A percentile compares a stretch with the other conserved stretches of the same genome.
These are phyloP conservation scores for Fistulina hepatica DNA, from an alignment of 1,284 basidiomycete species.

Conservation along the genomic window DNA sequence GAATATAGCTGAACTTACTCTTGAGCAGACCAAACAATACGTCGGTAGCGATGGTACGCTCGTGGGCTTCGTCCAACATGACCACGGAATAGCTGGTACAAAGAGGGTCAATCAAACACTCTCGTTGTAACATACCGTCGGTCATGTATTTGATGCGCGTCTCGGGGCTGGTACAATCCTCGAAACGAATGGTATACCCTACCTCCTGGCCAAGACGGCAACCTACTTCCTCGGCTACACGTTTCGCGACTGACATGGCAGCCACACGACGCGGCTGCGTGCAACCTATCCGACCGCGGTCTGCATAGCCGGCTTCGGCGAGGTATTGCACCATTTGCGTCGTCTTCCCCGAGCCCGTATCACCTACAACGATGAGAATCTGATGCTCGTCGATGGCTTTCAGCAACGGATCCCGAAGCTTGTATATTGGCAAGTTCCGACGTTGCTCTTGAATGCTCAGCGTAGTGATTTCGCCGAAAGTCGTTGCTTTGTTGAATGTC, in stretches of 20 bases:
- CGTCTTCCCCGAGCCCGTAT: constrained; percentile 90
- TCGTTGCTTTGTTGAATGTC: constrained; percentile 94
- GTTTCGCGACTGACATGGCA: constrained; percentile 98
- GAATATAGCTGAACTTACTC: constrained; percentile 45
- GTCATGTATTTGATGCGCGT: constrained; percentile 99
- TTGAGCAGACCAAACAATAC: constrained; percentile 95
- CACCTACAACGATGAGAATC: constrained; percentile 90
- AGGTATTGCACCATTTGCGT: constrained; percentile 93
- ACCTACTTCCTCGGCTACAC: constrained; percentile 96
- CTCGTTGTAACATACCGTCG: constrained; percentile 97
- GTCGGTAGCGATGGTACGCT: constrained; percentile 96
- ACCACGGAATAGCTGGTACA: constrained; percentile 89
- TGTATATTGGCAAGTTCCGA: constrained; percentile 87
- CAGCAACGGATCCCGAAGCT: constrained; percentile 85
- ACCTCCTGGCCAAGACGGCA: constrained; percentile 96
- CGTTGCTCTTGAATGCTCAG: constrained; percentile 93
- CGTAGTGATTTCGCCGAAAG: constrained; percentile 86
- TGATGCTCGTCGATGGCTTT: constrained; percentile 94
- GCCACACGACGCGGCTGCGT: constrained; percentile 98
- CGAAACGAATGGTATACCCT: constrained; percentile 98
- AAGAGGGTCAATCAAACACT: constrained; percentile 92
- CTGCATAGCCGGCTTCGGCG: constrained; percentile 81
- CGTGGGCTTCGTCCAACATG: constrained; percentile 99
- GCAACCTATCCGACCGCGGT: constrained; percentile 86
- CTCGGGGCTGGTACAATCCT: constrained; percentile 96